These are phyloP conservation scores for Fusarium incarnatum DNA, from an alignment of 2,329 filamentous ascomycete species.

Conservation along the genomic window DNA sequence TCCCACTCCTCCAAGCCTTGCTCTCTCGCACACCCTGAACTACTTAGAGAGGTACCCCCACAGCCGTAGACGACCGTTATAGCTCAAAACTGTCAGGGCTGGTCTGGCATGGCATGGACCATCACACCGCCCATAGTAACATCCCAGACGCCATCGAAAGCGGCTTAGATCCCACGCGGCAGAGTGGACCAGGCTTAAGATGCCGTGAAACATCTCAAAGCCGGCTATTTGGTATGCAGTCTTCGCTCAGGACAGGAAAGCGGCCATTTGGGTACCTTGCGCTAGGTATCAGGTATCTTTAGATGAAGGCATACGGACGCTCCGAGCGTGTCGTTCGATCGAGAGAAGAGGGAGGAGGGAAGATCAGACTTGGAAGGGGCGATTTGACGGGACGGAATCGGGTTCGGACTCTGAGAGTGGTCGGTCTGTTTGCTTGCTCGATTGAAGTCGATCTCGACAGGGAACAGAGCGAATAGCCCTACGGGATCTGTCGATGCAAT, in stretches of 20 bases:
- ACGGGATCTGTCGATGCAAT: neutral
- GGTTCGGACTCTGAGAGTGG: conserved; percentile 2
- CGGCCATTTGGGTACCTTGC: neutral
- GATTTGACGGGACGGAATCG: conserved; percentile 24
- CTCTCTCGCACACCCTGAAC: neutral
- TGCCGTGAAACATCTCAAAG: conserved; percentile 18
- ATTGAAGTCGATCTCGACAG: neutral
- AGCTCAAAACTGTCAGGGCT: neutral
- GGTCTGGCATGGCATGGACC: neutral
- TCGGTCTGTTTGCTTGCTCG: conserved; percentile 4
- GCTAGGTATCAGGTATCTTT: neutral
- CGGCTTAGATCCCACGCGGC: conserved; percentile 22
- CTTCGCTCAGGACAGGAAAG: conserved; percentile 24
- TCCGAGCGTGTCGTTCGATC: neutral
- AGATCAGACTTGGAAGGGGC: neutral
- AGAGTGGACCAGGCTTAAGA: conserved; percentile 1
- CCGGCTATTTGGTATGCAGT: conserved; percentile 37
- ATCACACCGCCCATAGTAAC: neutral
- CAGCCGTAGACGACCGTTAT: conserved; percentile 5
- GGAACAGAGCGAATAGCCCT: neutral
- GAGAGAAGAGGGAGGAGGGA: conserved; percentile 4
- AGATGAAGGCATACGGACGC: neutral
- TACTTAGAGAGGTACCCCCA: neutral
- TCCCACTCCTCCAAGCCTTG: neutral
- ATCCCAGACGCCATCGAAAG: conserved; percentile 4